These are phyloP conservation scores for Cicer arietinum DNA, from an alignment of 306 rosid species.

Conservation along the genomic window DNA sequence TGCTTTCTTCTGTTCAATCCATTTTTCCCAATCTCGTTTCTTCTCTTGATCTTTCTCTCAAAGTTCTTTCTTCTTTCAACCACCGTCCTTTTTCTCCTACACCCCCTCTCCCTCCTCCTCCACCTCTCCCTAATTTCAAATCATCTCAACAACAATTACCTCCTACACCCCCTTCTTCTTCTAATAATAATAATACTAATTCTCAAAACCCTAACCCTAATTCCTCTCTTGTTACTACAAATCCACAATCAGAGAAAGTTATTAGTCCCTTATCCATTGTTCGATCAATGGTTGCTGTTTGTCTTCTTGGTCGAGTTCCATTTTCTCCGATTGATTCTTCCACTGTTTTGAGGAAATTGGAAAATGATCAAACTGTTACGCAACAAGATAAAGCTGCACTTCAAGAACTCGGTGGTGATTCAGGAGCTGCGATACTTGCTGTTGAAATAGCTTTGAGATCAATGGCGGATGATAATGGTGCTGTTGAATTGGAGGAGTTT, in stretches of 20 bases:
- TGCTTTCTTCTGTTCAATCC: slow-evolving; percentile 71
- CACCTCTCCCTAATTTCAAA: slow-evolving; percentile 59
- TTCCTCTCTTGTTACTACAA: slow-evolving; percentile 28
- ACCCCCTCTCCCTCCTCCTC: slow-evolving; percentile 70
- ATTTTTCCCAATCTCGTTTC: slow-evolving; percentile 73
- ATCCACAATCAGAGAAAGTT: slow-evolving; percentile 52
- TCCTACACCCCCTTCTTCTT: slow-evolving; percentile 4
- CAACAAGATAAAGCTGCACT: slow-evolving; percentile 71
- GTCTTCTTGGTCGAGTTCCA: slow-evolving; percentile 78
- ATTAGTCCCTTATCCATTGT: slow-evolving; percentile 72
- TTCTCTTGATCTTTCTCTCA: slow-evolving; percentile 82
- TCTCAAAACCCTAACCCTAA: slow-evolving; percentile 38
- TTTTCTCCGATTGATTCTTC: slow-evolving; percentile 88
- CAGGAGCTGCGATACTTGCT: slow-evolving; percentile 80
- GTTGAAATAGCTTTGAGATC: slow-evolving; percentile 95
- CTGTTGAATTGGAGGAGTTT: slow-evolving; percentile 87
- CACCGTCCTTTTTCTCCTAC: slow-evolving; percentile 81
- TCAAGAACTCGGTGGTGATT: slow-evolving; percentile 82
- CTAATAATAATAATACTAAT: background rate
- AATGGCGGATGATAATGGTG: slow-evolving; percentile 82
- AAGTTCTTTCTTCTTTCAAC: slow-evolving; percentile 76
- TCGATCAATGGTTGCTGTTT: slow-evolving; percentile 85
- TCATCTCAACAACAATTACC: slow-evolving; percentile 10
- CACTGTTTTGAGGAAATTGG: slow-evolving; percentile 80
- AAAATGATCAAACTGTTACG: slow-evolving; percentile 69